phyloP scores from a whole-genome alignment of 768 basidiomycete species.

The Hypholoma fasciculare region DNA sequence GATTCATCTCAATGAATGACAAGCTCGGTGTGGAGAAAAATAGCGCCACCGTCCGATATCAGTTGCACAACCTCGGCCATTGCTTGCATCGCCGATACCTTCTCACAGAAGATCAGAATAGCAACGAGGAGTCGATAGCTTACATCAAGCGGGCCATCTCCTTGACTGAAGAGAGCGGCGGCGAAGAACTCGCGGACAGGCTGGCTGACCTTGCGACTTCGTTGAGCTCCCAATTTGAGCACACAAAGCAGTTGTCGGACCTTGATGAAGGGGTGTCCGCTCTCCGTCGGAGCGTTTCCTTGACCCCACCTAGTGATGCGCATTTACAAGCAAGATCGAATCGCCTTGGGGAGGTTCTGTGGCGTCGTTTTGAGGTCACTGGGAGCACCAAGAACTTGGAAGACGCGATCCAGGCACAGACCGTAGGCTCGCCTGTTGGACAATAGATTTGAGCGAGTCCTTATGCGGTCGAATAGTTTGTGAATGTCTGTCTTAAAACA shows the following conservation, averaged over 20 bases:
- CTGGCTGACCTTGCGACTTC: neutral
- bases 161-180: no score
- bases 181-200: neutral
- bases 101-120: no score
- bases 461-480: no score
- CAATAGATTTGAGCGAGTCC: no score
- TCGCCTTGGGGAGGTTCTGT: neutral
- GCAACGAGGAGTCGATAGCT: no score
- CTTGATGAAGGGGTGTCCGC: neutral
- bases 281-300: neutral
- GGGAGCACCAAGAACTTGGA: neutral
- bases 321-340: neutral
- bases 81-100: no score
- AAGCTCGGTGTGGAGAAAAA: no score
- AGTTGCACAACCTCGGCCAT: no score
- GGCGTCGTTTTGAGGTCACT: neutral
- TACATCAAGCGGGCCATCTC: no score
- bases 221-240: neutral
- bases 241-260: neutral
- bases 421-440: neutral
- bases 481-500: no score
- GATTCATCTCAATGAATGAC: no score
- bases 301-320: neutral
- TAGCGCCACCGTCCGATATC: no score
- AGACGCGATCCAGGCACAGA: neutral